Evolutionary conservation across 192 early-diverging fungal genomes (phyloP), one percentile per base, ranked within the genome.

Genomic region (Rhizophagus clarus): DNA sequence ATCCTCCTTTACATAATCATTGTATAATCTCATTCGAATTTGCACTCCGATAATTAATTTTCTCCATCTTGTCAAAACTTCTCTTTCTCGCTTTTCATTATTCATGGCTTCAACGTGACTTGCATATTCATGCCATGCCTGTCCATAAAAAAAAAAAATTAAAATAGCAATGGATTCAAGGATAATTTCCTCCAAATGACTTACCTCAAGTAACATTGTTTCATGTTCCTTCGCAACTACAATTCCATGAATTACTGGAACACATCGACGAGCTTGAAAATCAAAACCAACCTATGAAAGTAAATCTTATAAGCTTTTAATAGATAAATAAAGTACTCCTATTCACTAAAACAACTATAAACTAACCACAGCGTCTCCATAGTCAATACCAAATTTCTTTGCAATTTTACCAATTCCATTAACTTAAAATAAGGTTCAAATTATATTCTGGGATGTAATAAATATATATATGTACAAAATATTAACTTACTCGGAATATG

Each of bases 301-400:
- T 73, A 28, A 26, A 56, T 72, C 77, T n/a, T 4, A 28, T 61
- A 15, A 51, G 24, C 64, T 72, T 42, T 49, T 14, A 34, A 47
- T 61, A 28, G 29, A 49, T 8, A 34, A n/a, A 70, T 45, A 78
- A 70, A 61, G 29, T 26, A 37, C 31, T 20, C 3, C 79, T 29
- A 11, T 56, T 11, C 3, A 66, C 77, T 22, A 42, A 68, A 31
- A 68, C 61, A 83, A 86, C 12, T 80, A 81, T 74, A 82, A 79
- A 66, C 90, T 83, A 80, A 95, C 93, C 68, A 97, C 95, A 8
- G 95, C 96, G n/a, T 88, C 88, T 2, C 87, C 95, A 79, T 87
- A 96, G 73, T 97, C 94, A 22, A 97, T 89, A 8, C 90, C 91
- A 56, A 97, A 84, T 81, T 90, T 87, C 63, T 87, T 88, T 42